A percentile compares a stretch with the other conserved stretches of the same genome.
These are phyloP conservation scores for Malus sieversii DNA, from an alignment of 306 rosid species.

Conservation along the genomic window DNA sequence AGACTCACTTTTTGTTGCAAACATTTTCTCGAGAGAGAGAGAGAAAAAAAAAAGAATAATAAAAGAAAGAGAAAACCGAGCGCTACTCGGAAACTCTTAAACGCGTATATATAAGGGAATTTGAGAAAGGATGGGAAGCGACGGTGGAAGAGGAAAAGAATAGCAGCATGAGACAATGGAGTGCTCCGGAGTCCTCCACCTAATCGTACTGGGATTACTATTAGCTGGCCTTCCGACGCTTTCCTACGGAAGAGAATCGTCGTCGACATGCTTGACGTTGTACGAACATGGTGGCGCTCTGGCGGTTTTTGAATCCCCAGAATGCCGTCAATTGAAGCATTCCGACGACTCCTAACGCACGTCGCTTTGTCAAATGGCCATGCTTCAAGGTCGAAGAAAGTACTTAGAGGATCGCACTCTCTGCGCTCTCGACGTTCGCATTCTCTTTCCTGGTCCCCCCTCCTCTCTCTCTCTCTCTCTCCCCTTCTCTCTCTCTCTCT, in stretches of 20 bases:
- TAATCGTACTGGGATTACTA: background rate
- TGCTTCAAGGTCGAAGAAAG: conserved; percentile 69
- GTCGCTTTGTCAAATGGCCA: conserved; percentile 44
- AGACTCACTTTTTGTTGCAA: too few species aligned
- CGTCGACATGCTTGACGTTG: conserved; percentile 76
- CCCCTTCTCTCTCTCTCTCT: too few species aligned
- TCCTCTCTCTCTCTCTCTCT: background rate
- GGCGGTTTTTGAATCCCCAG: conserved; percentile 81
- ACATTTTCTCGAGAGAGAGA: too few species aligned
- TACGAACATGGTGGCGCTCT: conserved; percentile 85
- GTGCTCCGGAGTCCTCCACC: too few species aligned
- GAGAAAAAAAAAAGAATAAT: too few species aligned
- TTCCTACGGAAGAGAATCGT: conserved; percentile 27
- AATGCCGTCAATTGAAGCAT: conserved; percentile 88
- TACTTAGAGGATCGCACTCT: conserved; percentile 79
- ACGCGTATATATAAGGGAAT: too few species aligned
- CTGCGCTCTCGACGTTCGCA: conserved; percentile 68
- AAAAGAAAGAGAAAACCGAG: too few species aligned
- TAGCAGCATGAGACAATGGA: too few species aligned
- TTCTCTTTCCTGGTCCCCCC: conserved; percentile 61
- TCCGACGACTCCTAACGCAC: conserved; percentile 33
- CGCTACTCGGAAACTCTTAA: too few species aligned
- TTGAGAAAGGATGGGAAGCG: too few species aligned
- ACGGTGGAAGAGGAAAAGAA: too few species aligned
- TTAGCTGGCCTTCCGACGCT: conserved; percentile 10